These are phyloP conservation scores for Acacia melanoxylon DNA, from an alignment of 306 rosid genomes.

Conservation along the genomic window DNA sequence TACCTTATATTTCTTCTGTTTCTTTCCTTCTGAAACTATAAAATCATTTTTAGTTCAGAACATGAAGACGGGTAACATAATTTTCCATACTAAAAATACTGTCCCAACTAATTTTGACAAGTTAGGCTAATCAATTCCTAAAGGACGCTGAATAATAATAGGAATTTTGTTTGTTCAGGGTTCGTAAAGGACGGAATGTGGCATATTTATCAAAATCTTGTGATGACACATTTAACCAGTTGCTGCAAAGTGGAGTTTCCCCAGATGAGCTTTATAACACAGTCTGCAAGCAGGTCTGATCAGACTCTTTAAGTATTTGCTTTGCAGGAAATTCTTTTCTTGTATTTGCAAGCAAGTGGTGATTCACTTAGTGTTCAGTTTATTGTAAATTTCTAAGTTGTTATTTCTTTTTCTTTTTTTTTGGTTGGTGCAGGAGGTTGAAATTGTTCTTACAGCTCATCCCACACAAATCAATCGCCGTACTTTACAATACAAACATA, in stretches of 20 bases:
- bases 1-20: neutral
- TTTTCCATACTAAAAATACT: neutral
- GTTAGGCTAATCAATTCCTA: neutral
- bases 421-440: slow-evolving; percentile 66
- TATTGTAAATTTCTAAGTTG: slow-evolving; percentile 18
- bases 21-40: slow-evolving; percentile 6
- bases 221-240: slow-evolving; percentile 78
- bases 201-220: slow-evolving; percentile 74
- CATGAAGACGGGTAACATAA: neutral
- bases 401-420: neutral
- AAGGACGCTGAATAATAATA: too few species aligned
- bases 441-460: slow-evolving; percentile 97
- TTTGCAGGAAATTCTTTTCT: neutral
- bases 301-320: slow-evolving; percentile 6
- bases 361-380: slow-evolving; percentile 7
- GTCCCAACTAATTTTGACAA: neutral
- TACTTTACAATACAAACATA: slow-evolving; percentile 83
- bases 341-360: too few species aligned
- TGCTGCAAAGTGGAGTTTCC: slow-evolving; percentile 74
- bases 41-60: slow-evolving; percentile 11
- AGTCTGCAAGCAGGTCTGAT: slow-evolving; percentile 84
- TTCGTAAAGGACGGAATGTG: slow-evolving; percentile 67
- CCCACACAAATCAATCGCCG: slow-evolving; percentile 98
- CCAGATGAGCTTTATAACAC: slow-evolving; percentile 76
- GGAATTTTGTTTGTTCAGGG: slow-evolving; percentile 51